Base-by-base conservation (phyloP, 139 green algal genomes). In the Auxenochlorella pyrenoidosa region DNA sequence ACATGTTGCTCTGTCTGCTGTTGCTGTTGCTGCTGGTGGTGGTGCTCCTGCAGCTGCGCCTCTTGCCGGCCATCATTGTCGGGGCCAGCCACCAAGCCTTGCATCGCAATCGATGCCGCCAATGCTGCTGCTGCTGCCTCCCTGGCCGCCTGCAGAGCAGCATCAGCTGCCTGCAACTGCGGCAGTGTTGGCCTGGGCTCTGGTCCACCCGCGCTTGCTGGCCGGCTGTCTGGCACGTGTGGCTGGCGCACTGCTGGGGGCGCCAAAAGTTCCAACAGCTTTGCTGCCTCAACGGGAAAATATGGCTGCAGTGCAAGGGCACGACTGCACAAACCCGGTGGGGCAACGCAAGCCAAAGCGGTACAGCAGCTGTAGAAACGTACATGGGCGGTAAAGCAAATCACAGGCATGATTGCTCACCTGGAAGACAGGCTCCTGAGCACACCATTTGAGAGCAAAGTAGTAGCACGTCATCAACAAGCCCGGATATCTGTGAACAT, bases 381-480 rank as follows among this genome's bases (percentile, higher is more conserved):
- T 54, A 18, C 47, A 63, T 63, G 54, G 16, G 12, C 54, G 22
- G 18, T 28, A 26, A 24, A 63, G 54, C 54, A 63, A 22, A 63
- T 13, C 22, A 13, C 12, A 63, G 22, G 76, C 30, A 66, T 19
- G 5, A 21, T 24, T 16, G 3, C 34, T 47, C 58, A 84, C 79
- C 79, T 84, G 75, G 34, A 98, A 88, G 5, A 89, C 80, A 1
- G 92, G 86, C 71, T 97, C 94, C 1, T 86, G 77, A 0, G 85
- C 41, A 44, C 95, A 92, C 88, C 95, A 90, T 34, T 85, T 79
- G 65, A 94, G 73, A 0, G 91, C 94, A 81, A 98, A 99, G 30
- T 87, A 88, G 86, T 95, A 99, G 38, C 95, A 94, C 3, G 94
- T 87, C 40, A 98, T 83, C 60, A 99, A 89, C 72, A 99, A 92